These are phyloP conservation scores for Penicillium corylophilum DNA, from an alignment of 2,329 filamentous ascomycete genomes.

Conservation along the genomic window DNA sequence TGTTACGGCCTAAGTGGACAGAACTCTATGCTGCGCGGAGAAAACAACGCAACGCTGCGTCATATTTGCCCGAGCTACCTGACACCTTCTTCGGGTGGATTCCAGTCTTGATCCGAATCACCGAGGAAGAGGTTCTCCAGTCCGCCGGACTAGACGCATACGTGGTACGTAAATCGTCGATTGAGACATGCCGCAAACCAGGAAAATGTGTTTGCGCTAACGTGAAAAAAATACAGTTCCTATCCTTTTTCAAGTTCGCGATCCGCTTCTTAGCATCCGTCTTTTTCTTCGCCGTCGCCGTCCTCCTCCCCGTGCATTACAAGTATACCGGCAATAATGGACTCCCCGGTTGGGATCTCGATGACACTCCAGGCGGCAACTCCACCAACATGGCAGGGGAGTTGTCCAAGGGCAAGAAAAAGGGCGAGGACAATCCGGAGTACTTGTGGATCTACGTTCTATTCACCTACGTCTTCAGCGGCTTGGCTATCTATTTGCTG, in stretches of 20 bases:
- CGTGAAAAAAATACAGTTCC: constrained; percentile 55
- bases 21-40: constrained; percentile 86
- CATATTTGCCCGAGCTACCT: constrained; percentile 72
- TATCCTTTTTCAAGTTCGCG: constrained; percentile 94
- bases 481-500: constrained; percentile 77
- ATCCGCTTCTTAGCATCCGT: constrained; percentile 78
- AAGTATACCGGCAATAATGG: constrained; percentile 55
- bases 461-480: constrained; percentile 93
- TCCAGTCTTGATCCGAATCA: constrained; percentile 76
- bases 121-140: constrained; percentile 82
- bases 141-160: constrained; percentile 93
- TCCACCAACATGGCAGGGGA: constrained; percentile 26
- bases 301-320: constrained; percentile 84
- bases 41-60: constrained; percentile 65
- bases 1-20: constrained; percentile 88
- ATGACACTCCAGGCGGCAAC: constrained; percentile 27
- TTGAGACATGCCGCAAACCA: too few relatives aligned
- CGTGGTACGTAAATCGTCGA: constrained; percentile 59
- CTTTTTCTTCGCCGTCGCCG: constrained; percentile 73
- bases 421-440: constrained; percentile 40
- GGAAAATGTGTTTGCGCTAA: background rate
- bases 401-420: constrained; percentile 31
- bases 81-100: constrained; percentile 93
- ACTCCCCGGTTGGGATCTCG: constrained; percentile 35
- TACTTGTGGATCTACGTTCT: constrained; percentile 91